Percentiles rank a stretch among this genome's conserved stretches.
phyloP scores from a whole-genome alignment of 164 flowering plant species.

The Annona cherimola region DNA sequence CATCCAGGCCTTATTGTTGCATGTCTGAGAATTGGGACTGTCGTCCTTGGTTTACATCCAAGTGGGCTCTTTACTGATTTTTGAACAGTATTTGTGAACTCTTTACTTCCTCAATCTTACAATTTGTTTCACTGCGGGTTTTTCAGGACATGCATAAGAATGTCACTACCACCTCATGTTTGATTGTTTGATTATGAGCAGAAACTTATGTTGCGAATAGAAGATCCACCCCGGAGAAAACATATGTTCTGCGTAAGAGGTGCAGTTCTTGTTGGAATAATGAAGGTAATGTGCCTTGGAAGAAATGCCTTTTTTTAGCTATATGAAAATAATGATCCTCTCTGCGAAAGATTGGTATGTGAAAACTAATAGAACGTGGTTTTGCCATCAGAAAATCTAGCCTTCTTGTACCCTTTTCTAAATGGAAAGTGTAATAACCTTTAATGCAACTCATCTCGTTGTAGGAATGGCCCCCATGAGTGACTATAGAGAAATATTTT shows the following conservation, averaged over 20 bases:
- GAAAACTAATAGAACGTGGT: too few relatives aligned
- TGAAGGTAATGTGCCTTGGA: slow-evolving; percentile 92
- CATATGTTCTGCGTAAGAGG: slow-evolving; percentile 98
- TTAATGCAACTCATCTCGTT: background rate
- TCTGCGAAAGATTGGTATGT: too few relatives aligned
- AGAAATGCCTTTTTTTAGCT: background rate
- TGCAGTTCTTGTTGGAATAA: slow-evolving; percentile 95
- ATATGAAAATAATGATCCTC: background rate
- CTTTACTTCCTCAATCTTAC: too few relatives aligned
- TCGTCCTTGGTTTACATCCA: too few relatives aligned
- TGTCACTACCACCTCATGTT: background rate
- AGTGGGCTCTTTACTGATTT: too few relatives aligned
- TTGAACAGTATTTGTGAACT: too few relatives aligned
- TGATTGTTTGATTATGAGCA: slow-evolving; percentile 13
- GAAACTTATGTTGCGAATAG: slow-evolving; percentile 85
- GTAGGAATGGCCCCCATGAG: background rate
- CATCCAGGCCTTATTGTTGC: too few relatives aligned
- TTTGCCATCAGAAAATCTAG: background rate
- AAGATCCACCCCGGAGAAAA: slow-evolving; percentile 95
- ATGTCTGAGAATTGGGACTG: too few relatives aligned
- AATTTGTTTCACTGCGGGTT: too few relatives aligned
- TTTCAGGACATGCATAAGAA: background rate
- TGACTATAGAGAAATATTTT: too few relatives aligned
- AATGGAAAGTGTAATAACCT: background rate
- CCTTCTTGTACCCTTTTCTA: background rate